Conservation (phyloP, 805 yeast genomes). For the Limtongozyma cylindracea region DNA sequence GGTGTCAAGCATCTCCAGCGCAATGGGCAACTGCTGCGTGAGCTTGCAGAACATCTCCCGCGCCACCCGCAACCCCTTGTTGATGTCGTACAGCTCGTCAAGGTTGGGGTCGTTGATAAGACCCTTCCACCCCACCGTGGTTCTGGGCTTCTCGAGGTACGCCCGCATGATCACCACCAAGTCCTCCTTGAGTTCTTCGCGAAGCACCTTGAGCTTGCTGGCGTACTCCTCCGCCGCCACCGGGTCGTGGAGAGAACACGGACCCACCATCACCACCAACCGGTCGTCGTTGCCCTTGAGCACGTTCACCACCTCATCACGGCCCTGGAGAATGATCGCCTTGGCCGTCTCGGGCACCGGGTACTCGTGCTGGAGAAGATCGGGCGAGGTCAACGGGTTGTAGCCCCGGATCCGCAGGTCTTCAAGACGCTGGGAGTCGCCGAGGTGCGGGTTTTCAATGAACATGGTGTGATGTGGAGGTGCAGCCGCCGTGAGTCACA, state of each 20-base stretch:
- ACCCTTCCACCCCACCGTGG: constrained; percentile 99
- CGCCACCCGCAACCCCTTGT: constrained; percentile 76
- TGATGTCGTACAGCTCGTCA: constrained; percentile 78
- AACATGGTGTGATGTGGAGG: constrained; percentile 31
- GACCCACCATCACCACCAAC: constrained; percentile 75
- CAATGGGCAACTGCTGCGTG: constrained; percentile 67
- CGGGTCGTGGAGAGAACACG: constrained; percentile 90
- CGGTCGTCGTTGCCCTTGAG: constrained; percentile 62
- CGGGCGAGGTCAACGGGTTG: constrained; percentile 90
- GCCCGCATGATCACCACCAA: constrained; percentile 88
- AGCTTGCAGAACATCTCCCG: constrained; percentile 67
- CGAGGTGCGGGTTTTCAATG: constrained; percentile 60
- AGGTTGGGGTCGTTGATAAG: constrained; percentile 91
- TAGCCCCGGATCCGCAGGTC: constrained; percentile 51
- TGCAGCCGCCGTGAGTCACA: too few species aligned
- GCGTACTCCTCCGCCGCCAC: constrained; percentile 80
- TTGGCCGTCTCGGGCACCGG: constrained; percentile 32
- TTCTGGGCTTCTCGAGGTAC: constrained; percentile 92
- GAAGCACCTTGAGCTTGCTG: constrained; percentile 30
- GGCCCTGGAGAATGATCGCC: constrained; percentile 47
- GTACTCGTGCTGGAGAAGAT: constrained; percentile 63
- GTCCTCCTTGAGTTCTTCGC: constrained; percentile 52
- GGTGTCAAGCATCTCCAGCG: constrained; percentile 94
- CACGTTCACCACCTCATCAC: constrained; percentile 56
- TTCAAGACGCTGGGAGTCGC: constrained; percentile 51